A percentile compares a stretch with the other conserved stretches of the same genome.
These are phyloP conservation scores for Prunus dulcis DNA, from an alignment of 306 rosid genomes.

Conservation along the genomic window DNA sequence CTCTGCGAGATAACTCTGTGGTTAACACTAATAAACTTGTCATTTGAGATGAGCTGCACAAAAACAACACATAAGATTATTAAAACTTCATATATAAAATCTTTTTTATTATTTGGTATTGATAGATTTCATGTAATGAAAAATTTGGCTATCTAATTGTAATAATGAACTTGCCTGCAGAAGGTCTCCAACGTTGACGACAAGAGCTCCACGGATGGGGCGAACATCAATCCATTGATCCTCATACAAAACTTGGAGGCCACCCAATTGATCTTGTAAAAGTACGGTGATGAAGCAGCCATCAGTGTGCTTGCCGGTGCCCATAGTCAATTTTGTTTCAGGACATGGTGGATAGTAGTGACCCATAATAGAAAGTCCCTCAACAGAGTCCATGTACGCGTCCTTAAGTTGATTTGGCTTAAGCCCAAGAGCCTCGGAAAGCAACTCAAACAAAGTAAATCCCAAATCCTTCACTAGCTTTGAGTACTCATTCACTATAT, in stretches of 20 bases:
- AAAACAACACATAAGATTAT: background rate
- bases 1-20: slow-evolving; percentile 27
- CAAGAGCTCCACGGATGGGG: background rate
- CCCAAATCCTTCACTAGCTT: slow-evolving; percentile 34
- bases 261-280: slow-evolving; percentile 52
- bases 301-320: slow-evolving; percentile 30
- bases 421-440: slow-evolving; percentile 10
- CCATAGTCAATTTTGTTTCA: slow-evolving; percentile 8
- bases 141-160: background rate
- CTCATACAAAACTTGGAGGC: slow-evolving; percentile 37
- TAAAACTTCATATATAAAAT: background rate
- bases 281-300: slow-evolving; percentile 37
- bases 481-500: slow-evolving; percentile 23
- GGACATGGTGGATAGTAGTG: slow-evolving; percentile 19
- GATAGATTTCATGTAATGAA: background rate
- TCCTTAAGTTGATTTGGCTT: background rate
- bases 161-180: slow-evolving; percentile 11
- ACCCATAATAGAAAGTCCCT: background rate
- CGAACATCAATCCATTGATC: slow-evolving; percentile 11
- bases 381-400: background rate
- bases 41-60: slow-evolving; percentile 32
- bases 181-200: slow-evolving; percentile 21
- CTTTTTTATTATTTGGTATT: background rate
- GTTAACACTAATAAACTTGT: slow-evolving; percentile 18
- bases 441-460: slow-evolving; percentile 6